These are phyloP conservation scores for Verbascum thapsus DNA, from an alignment of 257 asterid species.

Conservation along the genomic window DNA sequence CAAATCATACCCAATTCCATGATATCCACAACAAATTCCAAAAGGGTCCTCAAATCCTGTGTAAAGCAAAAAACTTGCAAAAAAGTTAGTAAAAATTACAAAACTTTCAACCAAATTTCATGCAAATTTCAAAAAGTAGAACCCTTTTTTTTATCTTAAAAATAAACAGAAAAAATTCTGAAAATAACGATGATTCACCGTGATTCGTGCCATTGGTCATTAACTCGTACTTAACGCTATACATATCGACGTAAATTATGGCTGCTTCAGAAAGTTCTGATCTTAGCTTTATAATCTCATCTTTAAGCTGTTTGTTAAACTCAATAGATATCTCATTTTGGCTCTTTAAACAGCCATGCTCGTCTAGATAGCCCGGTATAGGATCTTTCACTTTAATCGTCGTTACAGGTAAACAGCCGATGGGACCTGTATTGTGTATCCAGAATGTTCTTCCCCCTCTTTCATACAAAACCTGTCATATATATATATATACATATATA, in stretches of 20 bases:
- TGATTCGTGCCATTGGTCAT: conserved; percentile 50
- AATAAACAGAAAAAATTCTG: no score
- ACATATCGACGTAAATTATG: conserved; percentile 62
- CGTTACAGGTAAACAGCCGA: conserved; percentile 59
- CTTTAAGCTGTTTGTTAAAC: conserved; percentile 53
- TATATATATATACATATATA: neutral
- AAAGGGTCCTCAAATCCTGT: conserved; percentile 68
- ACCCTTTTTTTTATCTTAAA: no score
- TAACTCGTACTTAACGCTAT: conserved; percentile 60
- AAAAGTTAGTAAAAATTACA: neutral
- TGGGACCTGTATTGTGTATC: conserved; percentile 81
- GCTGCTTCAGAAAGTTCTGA: conserved; percentile 45
- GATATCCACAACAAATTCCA: conserved; percentile 65
- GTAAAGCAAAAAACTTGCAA: neutral
- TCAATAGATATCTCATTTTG: conserved; percentile 54
- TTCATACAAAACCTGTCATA: conserved; percentile 45
- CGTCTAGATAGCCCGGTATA: conserved; percentile 47
- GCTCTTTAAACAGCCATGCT: conserved; percentile 56
- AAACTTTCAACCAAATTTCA: neutral
- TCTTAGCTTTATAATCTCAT: conserved; percentile 42
- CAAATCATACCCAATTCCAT: conserved; percentile 49
- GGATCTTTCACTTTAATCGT: conserved; percentile 41
- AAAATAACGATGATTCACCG: conserved; percentile 39
- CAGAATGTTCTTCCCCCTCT: conserved; percentile 68
- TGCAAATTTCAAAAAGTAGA: no score